Base-by-base conservation (phyloP, 2,329 filamentous ascomycete species). In the Fusarium concolor region DNA sequence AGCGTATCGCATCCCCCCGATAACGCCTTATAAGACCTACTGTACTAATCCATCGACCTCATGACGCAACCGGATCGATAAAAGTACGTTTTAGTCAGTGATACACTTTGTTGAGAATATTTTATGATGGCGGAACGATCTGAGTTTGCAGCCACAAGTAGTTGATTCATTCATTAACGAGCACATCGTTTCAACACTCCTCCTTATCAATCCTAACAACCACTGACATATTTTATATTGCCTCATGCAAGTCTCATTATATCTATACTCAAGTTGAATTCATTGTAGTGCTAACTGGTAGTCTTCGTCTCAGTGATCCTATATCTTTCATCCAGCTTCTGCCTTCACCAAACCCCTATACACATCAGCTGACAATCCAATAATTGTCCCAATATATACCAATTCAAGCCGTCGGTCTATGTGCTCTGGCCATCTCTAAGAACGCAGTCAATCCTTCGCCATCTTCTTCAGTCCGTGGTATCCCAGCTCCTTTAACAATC, bases 1-100 rank as follows among this genome's bases (percentile, higher is more conserved):
- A 69, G 62, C 66, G 66, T 70, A 69, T 70, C 56, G 65, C 37
- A 47, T 39, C 51, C 20, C 65, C 11, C 56, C 52, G 66, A 69
- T 69, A 69, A 70, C 66, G 66, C 66, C 66, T 44, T 68, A 43
- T 33, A 56, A 65, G 49, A 59, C 45, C 20, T 17, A 35, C 10
- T n/a, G 42, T 50, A 54, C 65, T 54, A 52, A 68, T 62, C 33
- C 51, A 62, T 62, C 38, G 10, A 56, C 15, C 35, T 67, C 66
- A 63, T 68, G 66, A 70, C 66, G 66, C 66, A 69, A 70, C 47
- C 66, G 59, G 56, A 33, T 44, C 15, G 31, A 52, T 43, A 51
- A 49, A 53, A 28, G 14, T 26, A 44, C 37, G 31, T 43, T 43
- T 64, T 58, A 15, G 43, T 44, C 42, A 37, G 26, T 38, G 12